Evolutionary conservation across 805 yeast species (phyloP).

Genomic region (Lipomyces anomalus): DNA sequence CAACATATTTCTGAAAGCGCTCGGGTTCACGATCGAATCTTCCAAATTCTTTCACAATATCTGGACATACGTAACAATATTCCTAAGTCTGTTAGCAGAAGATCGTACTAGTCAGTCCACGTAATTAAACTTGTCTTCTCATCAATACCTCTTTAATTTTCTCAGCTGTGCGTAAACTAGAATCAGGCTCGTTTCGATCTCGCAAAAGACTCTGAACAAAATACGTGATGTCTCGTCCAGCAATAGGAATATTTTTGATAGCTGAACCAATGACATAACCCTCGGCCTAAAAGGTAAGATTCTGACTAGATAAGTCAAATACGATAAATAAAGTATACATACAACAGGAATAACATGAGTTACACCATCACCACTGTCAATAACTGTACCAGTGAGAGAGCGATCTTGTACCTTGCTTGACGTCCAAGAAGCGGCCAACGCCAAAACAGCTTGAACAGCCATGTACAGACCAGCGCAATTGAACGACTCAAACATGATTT

Average conservation of each 20-base stretch:
- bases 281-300: constrained; percentile 45
- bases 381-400: constrained; percentile 95
- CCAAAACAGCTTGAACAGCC: constrained; percentile 98
- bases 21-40: constrained; percentile 92
- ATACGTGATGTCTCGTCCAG: constrained; percentile 94
- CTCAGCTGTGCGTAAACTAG: constrained; percentile 92
- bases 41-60: constrained; percentile 91
- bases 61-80: constrained; percentile 95
- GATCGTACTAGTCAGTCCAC: background rate
- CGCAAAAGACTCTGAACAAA: constrained; percentile 90
- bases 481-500: constrained; percentile 96
- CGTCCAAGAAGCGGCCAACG: constrained; percentile 98
- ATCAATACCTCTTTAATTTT: constrained; percentile 71
- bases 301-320: background rate
- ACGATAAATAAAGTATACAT: background rate
- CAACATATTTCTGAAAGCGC: constrained; percentile 86
- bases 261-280: constrained; percentile 98
- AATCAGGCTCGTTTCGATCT: constrained; percentile 94
- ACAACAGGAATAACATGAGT: constrained; percentile 97
- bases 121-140: too few relatives aligned
- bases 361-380: constrained; percentile 98
- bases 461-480: constrained; percentile 98
- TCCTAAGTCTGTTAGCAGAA: constrained; percentile 35
- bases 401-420: constrained; percentile 91
- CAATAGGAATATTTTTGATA: constrained; percentile 94